Conservation (phyloP, 371 early-diverging fungal species). For the Apophysomyces trapeziformis region DNA sequence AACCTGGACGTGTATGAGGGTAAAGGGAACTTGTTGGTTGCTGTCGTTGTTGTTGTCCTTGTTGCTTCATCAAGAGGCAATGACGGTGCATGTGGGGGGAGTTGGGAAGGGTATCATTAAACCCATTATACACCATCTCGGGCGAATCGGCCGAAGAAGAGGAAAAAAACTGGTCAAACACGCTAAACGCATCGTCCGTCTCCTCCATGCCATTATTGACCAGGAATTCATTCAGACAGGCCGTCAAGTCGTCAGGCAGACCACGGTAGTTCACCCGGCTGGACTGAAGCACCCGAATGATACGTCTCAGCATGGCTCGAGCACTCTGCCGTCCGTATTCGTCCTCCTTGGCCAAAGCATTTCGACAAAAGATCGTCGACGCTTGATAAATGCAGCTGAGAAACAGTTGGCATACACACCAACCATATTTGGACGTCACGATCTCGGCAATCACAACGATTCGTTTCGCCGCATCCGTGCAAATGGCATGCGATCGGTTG, state of each 20-base stretch:
- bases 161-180: constrained; percentile 29
- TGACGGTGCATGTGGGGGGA: constrained; percentile 10
- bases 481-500: constrained; percentile 22
- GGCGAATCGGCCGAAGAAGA: neutral
- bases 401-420: constrained; percentile 45
- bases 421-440: constrained; percentile 29
- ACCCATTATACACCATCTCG: constrained; percentile 6
- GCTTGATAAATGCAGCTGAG: constrained; percentile 38
- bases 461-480: constrained; percentile 27
- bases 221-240: constrained; percentile 34
- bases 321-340: constrained; percentile 19
- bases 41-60: neutral
- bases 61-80: neutral
- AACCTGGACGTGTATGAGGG: neutral
- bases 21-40: too few species aligned
- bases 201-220: constrained; percentile 23
- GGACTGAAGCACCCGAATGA: constrained; percentile 26
- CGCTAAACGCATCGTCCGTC: constrained; percentile 13
- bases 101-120: constrained; percentile 13
- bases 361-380: constrained; percentile 38
- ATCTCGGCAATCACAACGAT: constrained; percentile 33
- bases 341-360: constrained; percentile 23
- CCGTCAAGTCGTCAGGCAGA: constrained; percentile 36
- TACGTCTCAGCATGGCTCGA: constrained; percentile 25
- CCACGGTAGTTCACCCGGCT: constrained; percentile 33